These are phyloP conservation scores for Aphanomyces stellatus DNA, from an alignment of 352 stramenopile species.

Conservation along the genomic window DNA sequence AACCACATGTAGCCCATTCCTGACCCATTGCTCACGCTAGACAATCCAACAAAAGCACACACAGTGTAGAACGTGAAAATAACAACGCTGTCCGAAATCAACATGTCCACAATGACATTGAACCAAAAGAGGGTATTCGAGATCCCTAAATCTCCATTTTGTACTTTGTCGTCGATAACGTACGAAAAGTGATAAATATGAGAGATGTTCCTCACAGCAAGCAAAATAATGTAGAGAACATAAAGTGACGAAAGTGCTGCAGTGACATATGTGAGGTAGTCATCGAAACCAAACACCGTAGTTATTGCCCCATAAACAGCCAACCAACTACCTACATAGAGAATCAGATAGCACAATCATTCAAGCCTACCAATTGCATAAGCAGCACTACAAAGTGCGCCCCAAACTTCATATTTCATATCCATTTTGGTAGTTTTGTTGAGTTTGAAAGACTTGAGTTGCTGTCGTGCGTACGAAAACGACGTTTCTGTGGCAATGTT, in stretches of 20 bases:
- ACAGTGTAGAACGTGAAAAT: constrained; percentile 16
- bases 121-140: constrained; percentile 12
- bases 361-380: constrained; percentile 6
- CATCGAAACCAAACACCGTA: constrained; percentile 10
- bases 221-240: not conserved
- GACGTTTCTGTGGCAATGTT: not conserved
- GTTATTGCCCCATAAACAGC: constrained; percentile 8
- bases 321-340: not conserved
- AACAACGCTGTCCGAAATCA: not conserved
- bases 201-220: not conserved
- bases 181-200: constrained; percentile 13
- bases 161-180: not conserved
- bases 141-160: not conserved
- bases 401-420: not conserved
- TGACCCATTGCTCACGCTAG: not conserved
- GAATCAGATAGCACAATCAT: too few relatives aligned
- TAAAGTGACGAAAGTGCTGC: not conserved
- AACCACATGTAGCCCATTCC: not conserved
- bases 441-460: not conserved
- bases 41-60: constrained; percentile 5
- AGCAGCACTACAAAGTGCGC: not conserved
- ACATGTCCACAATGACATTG: constrained; percentile 15
- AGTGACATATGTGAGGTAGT: constrained; percentile 11
- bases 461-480: constrained; percentile 3
- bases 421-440: not conserved